Evolutionary conservation across 352 stramenopile genomes (phyloP), one percentile per base, ranked within the genome.

Genomic region (Phytophthora fragariae): DNA sequence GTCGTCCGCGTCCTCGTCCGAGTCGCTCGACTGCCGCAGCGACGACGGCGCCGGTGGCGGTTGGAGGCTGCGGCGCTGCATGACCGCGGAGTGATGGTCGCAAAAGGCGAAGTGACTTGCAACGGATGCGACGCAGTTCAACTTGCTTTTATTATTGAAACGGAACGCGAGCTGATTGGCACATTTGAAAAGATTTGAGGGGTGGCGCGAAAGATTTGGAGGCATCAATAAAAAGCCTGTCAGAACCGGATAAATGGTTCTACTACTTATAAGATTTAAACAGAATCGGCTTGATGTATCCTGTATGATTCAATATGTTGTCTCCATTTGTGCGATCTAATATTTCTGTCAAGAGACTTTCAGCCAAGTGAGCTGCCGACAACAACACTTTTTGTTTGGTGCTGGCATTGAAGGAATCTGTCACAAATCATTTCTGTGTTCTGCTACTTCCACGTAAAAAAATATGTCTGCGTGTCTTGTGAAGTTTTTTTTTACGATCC

Each of bases 1-100:
- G 12, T 77, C 73, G 46, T 78, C 65, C 2, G 63, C 14, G 31
- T 75, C 73, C 4, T 76, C 65, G 54, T 77, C 71, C 49, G 61
- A 76, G 27, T 70, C 41, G 14, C 15, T 19, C 41, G 41, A 11
- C 14, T 17, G 41, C 14, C 41, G 14, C 41, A 41, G 35, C 35
- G 41, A 17, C 3, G 41, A 11, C 56, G 39, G 33, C n/a, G 57
- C 37, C 5, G 57, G 64, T 12, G 66, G 58, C 58, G 71, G 46
- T 59, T 64, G 67, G 21, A 61, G 19, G n/a, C 57, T 24, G 41
- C 59, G 52, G 17, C 41, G 70, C 59, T 61, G 54, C 53, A 47
- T 46, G 21, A 5, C 9, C 5, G 35, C 9, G 17, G 65, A 77
- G 50, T 71, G 61, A 75, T 55, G 29, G 66, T 70, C 31, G 21